Conservation (phyloP, 116 monocot species). For the Dioscorea cayenensis region DNA sequence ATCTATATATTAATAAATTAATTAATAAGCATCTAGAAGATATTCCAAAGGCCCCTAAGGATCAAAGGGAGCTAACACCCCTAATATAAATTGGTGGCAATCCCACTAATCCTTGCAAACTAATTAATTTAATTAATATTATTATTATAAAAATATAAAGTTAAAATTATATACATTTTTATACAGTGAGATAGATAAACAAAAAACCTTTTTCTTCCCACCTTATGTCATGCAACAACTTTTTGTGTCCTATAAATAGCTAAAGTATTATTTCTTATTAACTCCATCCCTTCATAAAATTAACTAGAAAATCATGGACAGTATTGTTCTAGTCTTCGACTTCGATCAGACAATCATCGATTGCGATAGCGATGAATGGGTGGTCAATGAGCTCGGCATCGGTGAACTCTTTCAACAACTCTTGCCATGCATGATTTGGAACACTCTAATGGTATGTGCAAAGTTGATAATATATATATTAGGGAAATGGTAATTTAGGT, state of each 20-base stretch:
- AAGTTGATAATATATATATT: not conserved
- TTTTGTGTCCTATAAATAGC: not conserved
- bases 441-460: conserved; percentile 32
- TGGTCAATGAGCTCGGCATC: conserved; percentile 31
- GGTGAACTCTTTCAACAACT: conserved; percentile 28
- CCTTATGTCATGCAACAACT: not conserved
- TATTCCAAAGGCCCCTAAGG: no score
- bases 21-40: no score
- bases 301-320: not conserved
- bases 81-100: no score
- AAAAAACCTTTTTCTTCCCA: not conserved
- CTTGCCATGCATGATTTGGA: conserved; percentile 40
- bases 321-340: conserved; percentile 33
- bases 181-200: no score
- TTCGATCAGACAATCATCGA: conserved; percentile 62
- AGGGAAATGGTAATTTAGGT: no score
- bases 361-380: conserved; percentile 55
- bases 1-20: no score
- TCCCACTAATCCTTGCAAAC: no score
- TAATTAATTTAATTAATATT: no score
- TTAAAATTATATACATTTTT: no score
- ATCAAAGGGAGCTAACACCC: no score
- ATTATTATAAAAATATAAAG: no score
- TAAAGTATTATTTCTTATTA: not conserved
- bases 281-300: not conserved